Conservation (phyloP, 805 yeast genomes). For the Kluyveromyces aestuarii region DNA sequence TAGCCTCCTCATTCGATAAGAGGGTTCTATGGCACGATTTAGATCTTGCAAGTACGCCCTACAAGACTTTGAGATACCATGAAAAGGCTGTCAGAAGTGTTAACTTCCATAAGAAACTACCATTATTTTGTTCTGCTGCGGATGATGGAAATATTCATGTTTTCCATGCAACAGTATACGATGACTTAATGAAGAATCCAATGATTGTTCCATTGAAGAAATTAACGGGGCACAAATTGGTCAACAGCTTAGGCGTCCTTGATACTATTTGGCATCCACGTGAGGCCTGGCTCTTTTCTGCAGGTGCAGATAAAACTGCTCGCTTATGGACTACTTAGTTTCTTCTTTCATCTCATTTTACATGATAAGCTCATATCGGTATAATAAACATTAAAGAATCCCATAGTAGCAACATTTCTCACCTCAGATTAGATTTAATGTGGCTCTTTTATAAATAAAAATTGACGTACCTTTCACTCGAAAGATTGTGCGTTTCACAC, state of each 20-base stretch:
- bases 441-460: too few species aligned
- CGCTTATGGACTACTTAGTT: slow-evolving; percentile 85
- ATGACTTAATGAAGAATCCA: slow-evolving; percentile 83
- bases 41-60: slow-evolving; percentile 82
- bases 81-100: slow-evolving; percentile 88
- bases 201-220: slow-evolving; percentile 92
- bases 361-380: too few species aligned
- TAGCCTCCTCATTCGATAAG: slow-evolving; percentile 90
- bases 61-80: slow-evolving; percentile 91
- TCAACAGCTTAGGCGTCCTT: slow-evolving; percentile 76
- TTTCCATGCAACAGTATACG: slow-evolving; percentile 95
- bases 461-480: too few species aligned
- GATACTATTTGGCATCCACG: slow-evolving; percentile 92
- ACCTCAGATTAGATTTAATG: too few species aligned
- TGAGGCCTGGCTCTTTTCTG: slow-evolving; percentile 95
- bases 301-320: slow-evolving; percentile 96
- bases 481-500: too few species aligned
- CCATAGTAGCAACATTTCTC: too few species aligned
- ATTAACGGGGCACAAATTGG: slow-evolving; percentile 78
- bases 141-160: slow-evolving; percentile 92
- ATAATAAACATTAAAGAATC: too few species aligned
- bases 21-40: slow-evolving; percentile 96
- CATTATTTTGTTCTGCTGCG: slow-evolving; percentile 87
- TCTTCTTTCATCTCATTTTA: too few species aligned
- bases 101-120: slow-evolving; percentile 77